Evolutionary conservation across 2,329 filamentous ascomycete genomes (phyloP).

Genomic region (Pyricularia sp.): DNA sequence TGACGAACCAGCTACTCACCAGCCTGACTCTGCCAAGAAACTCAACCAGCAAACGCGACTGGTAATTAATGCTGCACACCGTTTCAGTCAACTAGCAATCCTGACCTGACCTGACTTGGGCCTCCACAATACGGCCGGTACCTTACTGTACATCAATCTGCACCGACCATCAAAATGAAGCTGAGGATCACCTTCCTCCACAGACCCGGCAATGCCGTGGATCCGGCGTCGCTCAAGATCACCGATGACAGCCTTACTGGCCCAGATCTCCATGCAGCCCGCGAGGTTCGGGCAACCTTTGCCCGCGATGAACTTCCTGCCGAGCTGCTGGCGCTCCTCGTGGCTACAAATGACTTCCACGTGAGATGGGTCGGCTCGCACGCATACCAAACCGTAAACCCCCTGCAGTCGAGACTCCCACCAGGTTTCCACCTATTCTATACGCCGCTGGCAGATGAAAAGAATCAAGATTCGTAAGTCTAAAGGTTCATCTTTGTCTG

Average conservation of each 20-base stretch:
- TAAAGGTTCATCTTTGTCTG: not conserved
- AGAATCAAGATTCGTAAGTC: conserved; percentile 6
- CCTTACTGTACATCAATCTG: not conserved
- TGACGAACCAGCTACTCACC: not conserved
- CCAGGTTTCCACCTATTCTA: conserved; percentile 78
- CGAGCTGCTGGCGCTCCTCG: conserved; percentile 54
- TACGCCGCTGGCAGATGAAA: conserved; percentile 36
- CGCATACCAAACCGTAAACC: conserved; percentile 50
- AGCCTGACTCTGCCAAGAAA: not conserved
- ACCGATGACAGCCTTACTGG: conserved; percentile 44
- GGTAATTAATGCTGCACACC: not conserved
- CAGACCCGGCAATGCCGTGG: conserved; percentile 51
- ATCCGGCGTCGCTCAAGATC: conserved; percentile 54
- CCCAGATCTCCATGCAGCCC: conserved; percentile 51
- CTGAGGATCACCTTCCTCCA: conserved; percentile 74
- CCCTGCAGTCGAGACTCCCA: conserved; percentile 65
- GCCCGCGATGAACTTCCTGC: conserved; percentile 62
- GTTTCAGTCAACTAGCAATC: not conserved
- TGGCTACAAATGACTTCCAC: conserved; percentile 61
- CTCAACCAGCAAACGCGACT: not conserved
- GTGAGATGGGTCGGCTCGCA: conserved; percentile 64
- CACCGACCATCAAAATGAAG: conserved; percentile 44
- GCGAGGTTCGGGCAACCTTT: conserved; percentile 73
- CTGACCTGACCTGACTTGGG: not conserved
- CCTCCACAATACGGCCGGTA: not conserved